Conservation (phyloP, 225 moss, liverwort and hornwort species). For the Lunularia cruciata region DNA sequence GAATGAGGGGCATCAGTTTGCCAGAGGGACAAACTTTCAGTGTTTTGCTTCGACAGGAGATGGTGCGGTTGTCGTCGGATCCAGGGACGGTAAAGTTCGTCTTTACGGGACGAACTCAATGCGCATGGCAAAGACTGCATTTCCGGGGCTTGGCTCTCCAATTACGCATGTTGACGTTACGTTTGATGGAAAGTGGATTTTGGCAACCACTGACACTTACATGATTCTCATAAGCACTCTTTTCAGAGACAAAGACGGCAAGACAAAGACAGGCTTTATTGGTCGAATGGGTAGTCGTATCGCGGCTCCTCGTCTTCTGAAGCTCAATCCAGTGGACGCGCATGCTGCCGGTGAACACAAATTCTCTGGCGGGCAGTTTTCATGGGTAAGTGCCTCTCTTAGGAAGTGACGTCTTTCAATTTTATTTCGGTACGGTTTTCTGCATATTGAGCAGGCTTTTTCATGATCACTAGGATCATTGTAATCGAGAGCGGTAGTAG, state of each 20-base stretch:
- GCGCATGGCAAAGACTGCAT: slow-evolving; percentile 95
- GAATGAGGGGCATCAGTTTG: slow-evolving; percentile 92
- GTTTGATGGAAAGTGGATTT: slow-evolving; percentile 91
- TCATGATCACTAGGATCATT: no score
- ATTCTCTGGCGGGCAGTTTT: slow-evolving; percentile 86
- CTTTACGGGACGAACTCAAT: slow-evolving; percentile 87
- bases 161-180: slow-evolving; percentile 98
- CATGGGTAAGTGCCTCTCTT: slow-evolving; percentile 83
- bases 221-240: slow-evolving; percentile 89
- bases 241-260: slow-evolving; percentile 89
- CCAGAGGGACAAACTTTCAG: slow-evolving; percentile 81
- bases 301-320: slow-evolving; percentile 83
- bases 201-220: slow-evolving; percentile 93
- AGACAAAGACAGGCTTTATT: slow-evolving; percentile 69
- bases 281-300: slow-evolving; percentile 79
- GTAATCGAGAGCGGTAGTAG: no score
- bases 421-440: no score
- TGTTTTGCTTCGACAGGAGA: slow-evolving; percentile 90
- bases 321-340: slow-evolving; percentile 76
- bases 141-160: slow-evolving; percentile 84
- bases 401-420: no score
- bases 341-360: slow-evolving; percentile 66
- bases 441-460: no score
- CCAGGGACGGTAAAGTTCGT: slow-evolving; percentile 91
- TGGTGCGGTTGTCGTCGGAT: slow-evolving; percentile 90